These are phyloP conservation scores for Epithemia pelagica DNA, from an alignment of 108 stramenopile genomes.

Conservation along the genomic window DNA sequence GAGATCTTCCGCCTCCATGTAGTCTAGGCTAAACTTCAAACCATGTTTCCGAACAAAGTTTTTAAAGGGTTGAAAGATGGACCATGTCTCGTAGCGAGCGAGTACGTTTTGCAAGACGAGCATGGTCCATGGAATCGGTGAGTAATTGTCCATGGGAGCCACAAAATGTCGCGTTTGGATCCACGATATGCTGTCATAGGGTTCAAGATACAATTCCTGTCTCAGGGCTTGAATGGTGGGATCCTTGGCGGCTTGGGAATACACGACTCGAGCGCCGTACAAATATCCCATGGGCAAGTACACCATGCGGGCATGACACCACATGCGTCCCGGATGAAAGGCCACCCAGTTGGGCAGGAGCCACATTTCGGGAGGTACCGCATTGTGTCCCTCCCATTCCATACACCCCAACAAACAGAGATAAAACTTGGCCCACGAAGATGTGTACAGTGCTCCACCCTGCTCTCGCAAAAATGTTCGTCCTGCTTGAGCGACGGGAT, in stretches of 20 bases:
- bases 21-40: slow-evolving; percentile 69
- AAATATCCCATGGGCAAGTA: slow-evolving; percentile 96
- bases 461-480: slow-evolving; percentile 72
- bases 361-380: slow-evolving; percentile 97
- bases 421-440: slow-evolving; percentile 98
- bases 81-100: slow-evolving; percentile 77
- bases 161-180: slow-evolving; percentile 72
- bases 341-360: slow-evolving; percentile 96
- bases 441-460: slow-evolving; percentile 90
- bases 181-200: slow-evolving; percentile 84
- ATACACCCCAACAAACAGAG: slow-evolving; percentile 92
- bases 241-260: slow-evolving; percentile 68
- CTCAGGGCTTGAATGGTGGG: slow-evolving; percentile 63
- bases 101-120: slow-evolving; percentile 74
- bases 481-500: slow-evolving; percentile 37
- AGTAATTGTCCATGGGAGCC: slow-evolving; percentile 92
- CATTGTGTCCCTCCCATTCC: slow-evolving; percentile 94
- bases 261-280: slow-evolving; percentile 77
- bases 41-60: slow-evolving; percentile 55
- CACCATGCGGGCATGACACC: slow-evolving; percentile 99
- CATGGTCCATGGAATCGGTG: slow-evolving; percentile 84
- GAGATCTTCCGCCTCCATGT: slow-evolving; percentile 92
- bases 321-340: slow-evolving; percentile 96
- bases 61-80: slow-evolving; percentile 60
- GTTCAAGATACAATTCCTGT: slow-evolving; percentile 59